Base-by-base conservation (phyloP, 2,329 filamentous ascomycete genomes). In the Fusarium sp. region DNA sequence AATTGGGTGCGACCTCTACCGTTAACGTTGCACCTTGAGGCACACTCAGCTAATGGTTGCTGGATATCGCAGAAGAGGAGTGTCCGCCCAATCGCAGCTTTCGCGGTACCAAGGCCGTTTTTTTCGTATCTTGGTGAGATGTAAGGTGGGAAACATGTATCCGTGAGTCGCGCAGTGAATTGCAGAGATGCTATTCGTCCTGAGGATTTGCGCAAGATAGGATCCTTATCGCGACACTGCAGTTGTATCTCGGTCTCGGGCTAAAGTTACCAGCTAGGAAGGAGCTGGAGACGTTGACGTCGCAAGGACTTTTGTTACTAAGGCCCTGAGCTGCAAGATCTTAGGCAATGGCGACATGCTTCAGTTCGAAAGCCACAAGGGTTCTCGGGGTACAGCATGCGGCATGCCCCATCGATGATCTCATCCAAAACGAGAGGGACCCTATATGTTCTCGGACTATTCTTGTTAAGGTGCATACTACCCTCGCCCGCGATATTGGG, bases 291-390 rank as follows among this genome's bases (percentile, higher is more conserved):
- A 34, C 42, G 27, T 40, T 30, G 42, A 50, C 32, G 51, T 48
- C 45, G 59, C 16, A 71, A 55, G 71, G 32, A 68, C 68, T 71
- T 71, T 74, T 73, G 69, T 49, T 43, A 32, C 9, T 28, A 21
- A 20, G 25, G 43, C 12, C 11, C 48, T 9, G 45, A 51, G 56
- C 30, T 34, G 28, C 43, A 30, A 49, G 27, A 63, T 59, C 48
- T 43, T 55, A 45, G 49, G 54, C 34, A 58, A 54, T 49, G 45
- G 48, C 45, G 43, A 51, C 46, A 47, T 40, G 37, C 21, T 16
- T 60, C 37, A n/a, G 42, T 25, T 32, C 30, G 47, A 60, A 40
- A 23, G 23, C 18, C 28, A 30, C 50, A 50, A 57, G 67, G 63
- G 58, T 57, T 42, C 28, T 69, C 46, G 7, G 50, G 54, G 50